Evolutionary conservation across 2,329 filamentous ascomycete genomes (phyloP).

Genomic region (Neofusicoccum parvum): DNA sequence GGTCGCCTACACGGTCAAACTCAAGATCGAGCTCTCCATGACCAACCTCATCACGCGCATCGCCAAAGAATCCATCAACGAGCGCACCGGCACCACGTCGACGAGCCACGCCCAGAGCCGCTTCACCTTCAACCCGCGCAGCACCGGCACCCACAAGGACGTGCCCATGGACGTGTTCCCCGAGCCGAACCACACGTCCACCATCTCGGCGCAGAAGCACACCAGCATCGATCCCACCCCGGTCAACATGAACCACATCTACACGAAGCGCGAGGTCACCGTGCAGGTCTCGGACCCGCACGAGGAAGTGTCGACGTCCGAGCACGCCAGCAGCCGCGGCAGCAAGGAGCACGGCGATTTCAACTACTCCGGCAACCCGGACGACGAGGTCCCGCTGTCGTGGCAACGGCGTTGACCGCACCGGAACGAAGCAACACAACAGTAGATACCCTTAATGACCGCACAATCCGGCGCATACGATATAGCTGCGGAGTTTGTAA

Average conservation of each 20-base stretch:
- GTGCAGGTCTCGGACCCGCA: conserved; percentile 12
- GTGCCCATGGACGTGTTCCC: background rate
- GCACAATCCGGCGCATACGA: too few species aligned
- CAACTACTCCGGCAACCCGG: background rate
- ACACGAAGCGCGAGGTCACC: conserved; percentile 7
- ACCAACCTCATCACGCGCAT: conserved; percentile 41
- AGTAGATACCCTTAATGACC: conserved; percentile 7
- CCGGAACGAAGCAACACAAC: background rate
- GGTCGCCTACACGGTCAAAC: conserved; percentile 46
- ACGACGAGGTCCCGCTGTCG: conserved; percentile 5
- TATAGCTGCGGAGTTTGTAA: too few species aligned
- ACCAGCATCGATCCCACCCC: background rate
- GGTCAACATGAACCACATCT: background rate
- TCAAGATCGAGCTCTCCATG: conserved; percentile 51
- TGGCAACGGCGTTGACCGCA: background rate
- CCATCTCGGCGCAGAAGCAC: conserved; percentile 5
- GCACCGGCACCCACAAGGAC: background rate
- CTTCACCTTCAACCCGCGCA: conserved; percentile 3
- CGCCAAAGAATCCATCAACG: conserved; percentile 12
- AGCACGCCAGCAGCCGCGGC: background rate
- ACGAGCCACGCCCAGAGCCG: conserved; percentile 10
- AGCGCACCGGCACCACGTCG: conserved; percentile 6
- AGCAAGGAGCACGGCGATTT: conserved; percentile 5
- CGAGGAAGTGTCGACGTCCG: background rate
- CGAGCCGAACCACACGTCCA: background rate